Percentiles rank a stretch among this genome's conserved stretches.
Evolutionary conservation across 192 early-diverging fungal genomes (phyloP).

Genomic region (Kappamyces sp.): DNA sequence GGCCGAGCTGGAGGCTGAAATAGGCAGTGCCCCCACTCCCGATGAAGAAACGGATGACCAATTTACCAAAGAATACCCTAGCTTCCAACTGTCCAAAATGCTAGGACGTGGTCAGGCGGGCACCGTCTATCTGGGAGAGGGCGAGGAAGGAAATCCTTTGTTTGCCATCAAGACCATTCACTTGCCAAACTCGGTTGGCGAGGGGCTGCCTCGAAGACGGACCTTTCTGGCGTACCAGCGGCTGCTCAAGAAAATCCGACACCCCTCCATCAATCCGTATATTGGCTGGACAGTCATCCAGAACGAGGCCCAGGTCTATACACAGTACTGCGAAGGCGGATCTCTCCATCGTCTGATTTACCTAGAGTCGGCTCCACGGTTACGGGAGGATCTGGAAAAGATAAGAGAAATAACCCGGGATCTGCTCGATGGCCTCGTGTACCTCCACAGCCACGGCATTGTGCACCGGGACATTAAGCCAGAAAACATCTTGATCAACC

Average conservation of each 20-base stretch:
- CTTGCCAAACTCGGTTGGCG: conserved; percentile 3
- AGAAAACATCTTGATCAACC: conserved; percentile 20
- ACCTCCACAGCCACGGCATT: conserved; percentile 14
- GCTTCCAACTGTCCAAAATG: conserved; percentile 10
- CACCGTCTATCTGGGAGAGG: conserved; percentile 13
- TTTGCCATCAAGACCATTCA: conserved; percentile 19
- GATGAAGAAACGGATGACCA: conserved; percentile 3
- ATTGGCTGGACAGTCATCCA: conserved; percentile 16
- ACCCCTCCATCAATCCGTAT: conserved; percentile 13
- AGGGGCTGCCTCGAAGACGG: conserved; percentile 2
- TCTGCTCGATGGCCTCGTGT: neutral
- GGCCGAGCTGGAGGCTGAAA: too few relatives aligned
- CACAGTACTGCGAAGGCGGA: conserved; percentile 5
- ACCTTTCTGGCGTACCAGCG: conserved; percentile 13
- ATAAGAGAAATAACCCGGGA: conserved; percentile 8
- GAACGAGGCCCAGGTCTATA: conserved; percentile 17
- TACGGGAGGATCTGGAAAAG: neutral
- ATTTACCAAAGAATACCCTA: conserved; percentile 14
- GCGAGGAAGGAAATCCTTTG: conserved; percentile 13
- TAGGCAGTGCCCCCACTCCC: neutral
- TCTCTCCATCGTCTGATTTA: neutral
- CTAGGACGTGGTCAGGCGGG: conserved; percentile 17
- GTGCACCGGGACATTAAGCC: conserved; percentile 19
- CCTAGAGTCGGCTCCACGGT: neutral
- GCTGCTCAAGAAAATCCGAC: conserved; percentile 2